A percentile compares a stretch with the other conserved stretches of the same genome.
Evolutionary conservation across 2,329 filamentous ascomycete species (phyloP).

Genomic region (Diatrype stigma): DNA sequence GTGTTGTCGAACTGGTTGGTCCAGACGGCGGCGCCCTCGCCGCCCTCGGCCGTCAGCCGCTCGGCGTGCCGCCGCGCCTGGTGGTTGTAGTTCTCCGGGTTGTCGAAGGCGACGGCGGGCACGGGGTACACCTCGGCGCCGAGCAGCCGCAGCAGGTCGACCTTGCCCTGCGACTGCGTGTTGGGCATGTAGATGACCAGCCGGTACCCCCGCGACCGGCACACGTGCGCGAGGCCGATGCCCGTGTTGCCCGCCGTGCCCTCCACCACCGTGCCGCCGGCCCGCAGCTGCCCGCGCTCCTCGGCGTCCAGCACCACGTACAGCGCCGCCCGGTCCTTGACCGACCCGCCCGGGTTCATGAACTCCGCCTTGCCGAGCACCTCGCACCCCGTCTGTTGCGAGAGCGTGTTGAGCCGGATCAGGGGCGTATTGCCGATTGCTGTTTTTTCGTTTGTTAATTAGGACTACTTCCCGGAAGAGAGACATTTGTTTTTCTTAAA

Average conservation of each 20-base stretch:
- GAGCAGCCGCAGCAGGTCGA: slow-evolving; percentile 84
- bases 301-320: slow-evolving; percentile 94
- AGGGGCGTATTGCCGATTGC: slow-evolving; percentile 97
- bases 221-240: slow-evolving; percentile 95
- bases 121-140: slow-evolving; percentile 96
- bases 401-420: slow-evolving; percentile 83
- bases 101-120: slow-evolving; percentile 90
- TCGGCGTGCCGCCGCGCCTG: slow-evolving; percentile 91
- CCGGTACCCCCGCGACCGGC: slow-evolving; percentile 84
- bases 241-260: slow-evolving; percentile 97
- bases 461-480: not conserved
- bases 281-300: slow-evolving; percentile 72
- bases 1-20: slow-evolving; percentile 99
- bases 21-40: slow-evolving; percentile 66
- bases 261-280: slow-evolving; percentile 92
- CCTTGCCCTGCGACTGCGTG: slow-evolving; percentile 96
- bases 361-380: slow-evolving; percentile 97
- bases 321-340: slow-evolving; percentile 94
- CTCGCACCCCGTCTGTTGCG: slow-evolving; percentile 87
- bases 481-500: no score
- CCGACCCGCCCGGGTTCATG: slow-evolving; percentile 92
- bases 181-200: slow-evolving; percentile 99
- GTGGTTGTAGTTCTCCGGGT: slow-evolving; percentile 97
- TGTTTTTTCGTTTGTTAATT: slow-evolving; percentile 33
- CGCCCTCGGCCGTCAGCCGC: slow-evolving; percentile 59